These are phyloP conservation scores for Amphicarpaea edgeworthii DNA, from an alignment of 306 rosid species.

Conservation along the genomic window DNA sequence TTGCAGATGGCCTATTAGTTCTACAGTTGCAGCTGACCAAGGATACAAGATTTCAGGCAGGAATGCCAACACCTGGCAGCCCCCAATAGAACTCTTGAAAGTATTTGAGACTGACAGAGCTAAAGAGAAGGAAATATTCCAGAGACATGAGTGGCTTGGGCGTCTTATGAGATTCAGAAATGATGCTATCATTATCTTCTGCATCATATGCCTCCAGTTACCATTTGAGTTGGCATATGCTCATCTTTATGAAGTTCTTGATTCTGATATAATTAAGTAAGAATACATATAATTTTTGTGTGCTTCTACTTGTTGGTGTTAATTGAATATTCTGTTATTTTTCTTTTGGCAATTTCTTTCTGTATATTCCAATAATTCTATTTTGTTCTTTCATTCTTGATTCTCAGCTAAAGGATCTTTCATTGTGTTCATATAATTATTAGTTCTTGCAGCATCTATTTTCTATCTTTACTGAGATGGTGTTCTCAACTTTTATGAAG, in stretches of 20 bases:
- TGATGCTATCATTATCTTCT: slow-evolving; percentile 76
- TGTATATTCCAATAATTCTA: not conserved
- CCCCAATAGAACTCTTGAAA: slow-evolving; percentile 62
- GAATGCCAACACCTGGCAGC: slow-evolving; percentile 59
- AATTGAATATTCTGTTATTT: slow-evolving; percentile 30
- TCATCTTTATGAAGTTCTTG: slow-evolving; percentile 79
- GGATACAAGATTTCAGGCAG: slow-evolving; percentile 61
- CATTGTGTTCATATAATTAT: not conserved
- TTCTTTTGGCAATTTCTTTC: not conserved
- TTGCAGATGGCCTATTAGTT: slow-evolving; percentile 83
- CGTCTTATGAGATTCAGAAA: slow-evolving; percentile 86
- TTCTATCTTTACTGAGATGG: slow-evolving; percentile 9
- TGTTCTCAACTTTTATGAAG: not conserved
- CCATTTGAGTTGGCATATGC: slow-evolving; percentile 98
- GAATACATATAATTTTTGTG: slow-evolving; percentile 40
- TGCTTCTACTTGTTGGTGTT: slow-evolving; percentile 38
- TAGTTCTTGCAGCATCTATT: slow-evolving; percentile 14
- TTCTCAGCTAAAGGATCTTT: slow-evolving; percentile 12
- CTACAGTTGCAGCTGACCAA: slow-evolving; percentile 58
- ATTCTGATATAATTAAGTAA: slow-evolving; percentile 76
- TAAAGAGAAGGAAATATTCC: slow-evolving; percentile 73
- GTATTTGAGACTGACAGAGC: slow-evolving; percentile 65
- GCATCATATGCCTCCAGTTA: slow-evolving; percentile 94
- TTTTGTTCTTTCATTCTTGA: not conserved
- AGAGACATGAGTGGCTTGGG: slow-evolving; percentile 88